Evolutionary conservation across 2,329 filamentous ascomycete species (phyloP), one percentile per base, ranked within the genome.

Genomic region (Venturia nashicola): DNA sequence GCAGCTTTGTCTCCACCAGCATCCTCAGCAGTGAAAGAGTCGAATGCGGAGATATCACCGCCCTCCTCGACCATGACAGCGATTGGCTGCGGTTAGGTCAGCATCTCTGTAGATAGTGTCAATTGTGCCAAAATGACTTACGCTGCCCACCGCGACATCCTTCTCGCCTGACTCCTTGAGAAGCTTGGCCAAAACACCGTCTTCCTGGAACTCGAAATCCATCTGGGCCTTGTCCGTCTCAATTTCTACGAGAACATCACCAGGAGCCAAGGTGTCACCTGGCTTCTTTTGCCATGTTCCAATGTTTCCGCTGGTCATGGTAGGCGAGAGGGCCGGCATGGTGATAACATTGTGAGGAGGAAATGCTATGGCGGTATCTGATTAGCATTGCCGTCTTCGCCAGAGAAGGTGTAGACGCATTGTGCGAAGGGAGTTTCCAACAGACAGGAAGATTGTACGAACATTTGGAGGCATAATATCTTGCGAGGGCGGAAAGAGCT

Each of bases 171-270:
- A 87, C 57, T 96, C 89, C 80, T 91, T 94, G 73, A 99, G 82
- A 68, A 97, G 84, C 84, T 96, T 96, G 72, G 94, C 93, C 70
- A 99, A 83, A 66, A 96, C 84, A 81, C 93, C 94, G 76, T 97
- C 94, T 73, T 99, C 94, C 79, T 99, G 94, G 79, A 96, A 97
- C 79, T 99, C 94, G 76, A 99, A 97, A 82, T 99, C 94, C 94
- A 99, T 99, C 82, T 97, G 94, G 68, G 94, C 94, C 84, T 99
- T 99, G 80, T 99, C 94, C 71, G 94, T 99, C 84, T 99, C 94
- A 72, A 97, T 96, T 83, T 96, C 92, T 70, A 96, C 92, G 70
- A 99, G 81, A 59, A 99, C 94, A 76, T 99, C 94, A 75, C 94
- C 94, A 62, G 95, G 92, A 65, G 85, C 81, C 76, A 99, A 87